Percentiles rank a stretch among this genome's conserved stretches.
Evolutionary conservation across 179 eudicot genomes (phyloP).

Genomic region (Gypsophila paniculata): DNA sequence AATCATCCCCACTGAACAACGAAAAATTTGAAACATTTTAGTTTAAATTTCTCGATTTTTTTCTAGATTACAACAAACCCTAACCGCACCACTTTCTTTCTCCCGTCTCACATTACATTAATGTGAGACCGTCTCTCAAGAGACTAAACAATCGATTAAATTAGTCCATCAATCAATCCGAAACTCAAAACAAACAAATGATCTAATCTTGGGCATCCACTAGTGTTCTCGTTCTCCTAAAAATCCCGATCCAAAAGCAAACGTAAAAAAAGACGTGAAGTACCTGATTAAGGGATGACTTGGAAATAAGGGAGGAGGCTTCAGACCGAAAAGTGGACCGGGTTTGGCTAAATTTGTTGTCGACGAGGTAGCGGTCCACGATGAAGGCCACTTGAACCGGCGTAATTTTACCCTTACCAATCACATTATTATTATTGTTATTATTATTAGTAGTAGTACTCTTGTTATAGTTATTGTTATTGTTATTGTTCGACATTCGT

Average conservation of each 20-base stretch:
- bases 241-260: background rate
- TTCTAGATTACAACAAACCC: no score
- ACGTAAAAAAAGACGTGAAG: background rate
- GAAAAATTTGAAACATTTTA: no score
- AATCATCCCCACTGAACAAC: no score
- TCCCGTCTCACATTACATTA: no score
- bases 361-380: slow-evolving; percentile 79
- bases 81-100: no score
- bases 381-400: slow-evolving; percentile 79
- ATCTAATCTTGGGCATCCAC: no score
- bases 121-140: no score
- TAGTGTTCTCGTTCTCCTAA: no score
- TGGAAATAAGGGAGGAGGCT: slow-evolving; percentile 56
- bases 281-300: slow-evolving; percentile 53
- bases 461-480: background rate
- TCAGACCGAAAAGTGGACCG: slow-evolving; percentile 61
- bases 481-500: slow-evolving; percentile 23
- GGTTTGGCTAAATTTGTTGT: slow-evolving; percentile 46
- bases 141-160: no score
- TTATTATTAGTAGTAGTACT: background rate
- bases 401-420: slow-evolving; percentile 70
- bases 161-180: no score
- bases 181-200: no score
- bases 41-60: no score
- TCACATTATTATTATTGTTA: slow-evolving; percentile 12